Evolutionary conservation across 1,139 yeast species (phyloP).

Genomic region (Protomyces gravidus): DNA sequence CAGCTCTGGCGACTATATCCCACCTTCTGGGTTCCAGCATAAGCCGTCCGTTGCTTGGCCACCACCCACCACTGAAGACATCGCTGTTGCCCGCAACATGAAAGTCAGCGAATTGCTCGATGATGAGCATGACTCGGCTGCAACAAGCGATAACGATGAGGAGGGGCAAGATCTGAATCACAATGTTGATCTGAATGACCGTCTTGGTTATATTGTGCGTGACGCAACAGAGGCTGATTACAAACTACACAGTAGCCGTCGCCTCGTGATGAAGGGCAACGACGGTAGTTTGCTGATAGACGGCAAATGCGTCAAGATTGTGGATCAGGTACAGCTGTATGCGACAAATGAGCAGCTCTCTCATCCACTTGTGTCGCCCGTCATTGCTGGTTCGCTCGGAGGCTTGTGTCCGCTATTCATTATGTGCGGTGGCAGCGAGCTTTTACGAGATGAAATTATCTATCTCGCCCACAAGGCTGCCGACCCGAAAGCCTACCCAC

Average conservation of each 20-base stretch:
- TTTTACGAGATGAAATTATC: slow-evolving; percentile 29
- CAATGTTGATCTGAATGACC: slow-evolving; percentile 2
- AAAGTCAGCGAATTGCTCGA: background rate
- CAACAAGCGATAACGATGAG: background rate
- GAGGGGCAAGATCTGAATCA: background rate
- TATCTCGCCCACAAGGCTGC: slow-evolving; percentile 28
- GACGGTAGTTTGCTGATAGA: slow-evolving; percentile 17
- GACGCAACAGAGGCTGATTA: background rate
- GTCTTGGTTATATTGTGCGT: slow-evolving; percentile 13
- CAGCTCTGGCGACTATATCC: slow-evolving; percentile 33
- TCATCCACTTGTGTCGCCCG: slow-evolving; percentile 29
- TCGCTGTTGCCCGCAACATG: slow-evolving; percentile 17
- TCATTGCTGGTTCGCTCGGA: slow-evolving; percentile 26
- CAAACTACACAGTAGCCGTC: background rate
- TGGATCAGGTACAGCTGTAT: slow-evolving; percentile 27
- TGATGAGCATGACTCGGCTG: background rate
- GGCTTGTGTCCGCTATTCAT: slow-evolving; percentile 28
- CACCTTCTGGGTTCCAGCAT: slow-evolving; percentile 30
- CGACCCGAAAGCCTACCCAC: slow-evolving; percentile 14
- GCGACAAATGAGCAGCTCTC: slow-evolving; percentile 27
- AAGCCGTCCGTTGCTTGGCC: slow-evolving; percentile 30
- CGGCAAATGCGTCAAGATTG: slow-evolving; percentile 12
- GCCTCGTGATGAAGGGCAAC: slow-evolving; percentile 14
- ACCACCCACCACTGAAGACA: slow-evolving; percentile 23
- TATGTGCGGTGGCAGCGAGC: slow-evolving; percentile 27